phyloP scores from a whole-genome alignment of 2,329 filamentous ascomycete genomes.

The Malbranchea cinnamomea region DNA sequence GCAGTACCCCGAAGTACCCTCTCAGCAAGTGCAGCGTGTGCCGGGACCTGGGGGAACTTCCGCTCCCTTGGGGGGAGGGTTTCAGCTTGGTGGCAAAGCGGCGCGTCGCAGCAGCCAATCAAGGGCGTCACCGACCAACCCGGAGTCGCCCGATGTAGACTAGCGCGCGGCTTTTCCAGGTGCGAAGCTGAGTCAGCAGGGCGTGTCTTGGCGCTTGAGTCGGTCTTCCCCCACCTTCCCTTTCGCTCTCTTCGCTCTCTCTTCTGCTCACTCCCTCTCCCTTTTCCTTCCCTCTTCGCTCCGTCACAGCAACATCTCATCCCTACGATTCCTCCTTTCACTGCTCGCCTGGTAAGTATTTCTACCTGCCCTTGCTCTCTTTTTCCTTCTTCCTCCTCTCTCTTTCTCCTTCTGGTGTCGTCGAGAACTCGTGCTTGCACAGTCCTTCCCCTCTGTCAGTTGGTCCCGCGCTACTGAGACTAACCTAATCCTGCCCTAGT shows the following conservation, averaged over 20 bases:
- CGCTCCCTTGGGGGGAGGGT: no score
- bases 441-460: neutral
- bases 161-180: no score
- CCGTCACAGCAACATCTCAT: constrained; percentile 2
- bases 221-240: constrained; percentile 8
- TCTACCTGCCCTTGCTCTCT: constrained; percentile 7
- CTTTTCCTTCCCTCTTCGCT: constrained; percentile 4
- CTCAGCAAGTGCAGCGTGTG: no score
- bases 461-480: neutral
- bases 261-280: constrained; percentile 7
- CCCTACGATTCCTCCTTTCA: constrained; percentile 7
- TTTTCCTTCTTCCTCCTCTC: constrained; percentile 10
- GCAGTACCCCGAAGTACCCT: no score
- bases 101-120: no score
- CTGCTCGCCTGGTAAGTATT: constrained; percentile 9
- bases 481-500: constrained; percentile 1
- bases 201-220: no score
- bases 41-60: no score
- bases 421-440: constrained; percentile 1
- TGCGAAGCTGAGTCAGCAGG: constrained; percentile 1
- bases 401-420: constrained; percentile 1
- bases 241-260: constrained; percentile 10
- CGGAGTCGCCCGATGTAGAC: no score
- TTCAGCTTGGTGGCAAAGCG: no score
- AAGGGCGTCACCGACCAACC: no score